These are phyloP conservation scores for Clarireedia hainanense DNA, from an alignment of 2,329 filamentous ascomycete genomes.

Conservation along the genomic window DNA sequence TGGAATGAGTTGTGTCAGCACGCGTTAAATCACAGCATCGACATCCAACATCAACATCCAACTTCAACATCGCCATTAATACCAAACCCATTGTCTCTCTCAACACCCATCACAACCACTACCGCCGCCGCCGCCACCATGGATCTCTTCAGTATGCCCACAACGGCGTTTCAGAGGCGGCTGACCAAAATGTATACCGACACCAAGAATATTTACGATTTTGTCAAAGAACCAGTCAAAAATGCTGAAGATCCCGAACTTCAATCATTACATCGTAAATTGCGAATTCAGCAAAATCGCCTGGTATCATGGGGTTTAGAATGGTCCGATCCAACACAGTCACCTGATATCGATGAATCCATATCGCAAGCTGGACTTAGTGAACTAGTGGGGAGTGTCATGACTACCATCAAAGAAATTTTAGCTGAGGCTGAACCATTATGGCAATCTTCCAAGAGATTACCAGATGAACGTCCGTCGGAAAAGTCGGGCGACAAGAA, in stretches of 20 bases:
- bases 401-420: slow-evolving; percentile 74
- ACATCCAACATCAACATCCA: too few relatives aligned
- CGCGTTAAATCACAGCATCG: too few relatives aligned
- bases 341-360: slow-evolving; percentile 63
- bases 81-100: background rate
- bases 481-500: slow-evolving; percentile 43
- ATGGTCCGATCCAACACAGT: slow-evolving; percentile 65
- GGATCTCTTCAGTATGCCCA: slow-evolving; percentile 25
- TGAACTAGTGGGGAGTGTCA: slow-evolving; percentile 69
- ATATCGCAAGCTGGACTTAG: slow-evolving; percentile 67
- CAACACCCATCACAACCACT: too few relatives aligned
- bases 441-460: slow-evolving; percentile 52
- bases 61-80: background rate
- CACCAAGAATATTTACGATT: slow-evolving; percentile 70
- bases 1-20: too few relatives aligned
- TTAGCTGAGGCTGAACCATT: slow-evolving; percentile 68
- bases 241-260: slow-evolving; percentile 61
- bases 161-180: slow-evolving; percentile 46
- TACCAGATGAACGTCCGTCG: slow-evolving; percentile 19
- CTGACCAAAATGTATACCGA: slow-evolving; percentile 72
- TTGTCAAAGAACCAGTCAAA: slow-evolving; percentile 57
- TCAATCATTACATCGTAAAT: slow-evolving; percentile 64
- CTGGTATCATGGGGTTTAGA: slow-evolving; percentile 73
- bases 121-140: slow-evolving; percentile 9
- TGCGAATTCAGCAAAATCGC: slow-evolving; percentile 66